These are phyloP conservation scores for Gentiana dahurica DNA, from an alignment of 257 asterid species.

Conservation along the genomic window DNA sequence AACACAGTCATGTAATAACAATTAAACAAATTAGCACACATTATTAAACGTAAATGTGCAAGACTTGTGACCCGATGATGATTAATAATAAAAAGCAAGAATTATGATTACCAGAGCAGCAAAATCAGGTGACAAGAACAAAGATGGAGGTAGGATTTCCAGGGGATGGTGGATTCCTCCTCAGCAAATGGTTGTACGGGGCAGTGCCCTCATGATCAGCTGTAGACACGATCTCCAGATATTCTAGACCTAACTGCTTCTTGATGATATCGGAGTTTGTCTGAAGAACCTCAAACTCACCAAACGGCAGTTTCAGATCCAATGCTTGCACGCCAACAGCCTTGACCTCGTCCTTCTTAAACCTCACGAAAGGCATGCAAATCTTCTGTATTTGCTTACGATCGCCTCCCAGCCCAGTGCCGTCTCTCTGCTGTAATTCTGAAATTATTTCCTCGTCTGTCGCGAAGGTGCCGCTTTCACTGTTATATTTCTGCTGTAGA, in stretches of 20 bases:
- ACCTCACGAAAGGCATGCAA: constrained; percentile 88
- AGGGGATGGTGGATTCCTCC: constrained; percentile 68
- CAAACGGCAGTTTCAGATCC: constrained; percentile 73
- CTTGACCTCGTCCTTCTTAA: constrained; percentile 72
- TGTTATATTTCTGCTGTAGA: constrained; percentile 46
- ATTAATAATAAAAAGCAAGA: no score
- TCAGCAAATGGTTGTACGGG: constrained; percentile 38
- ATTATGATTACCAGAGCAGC: no score
- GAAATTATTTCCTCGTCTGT: constrained; percentile 67
- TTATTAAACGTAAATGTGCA: no score
- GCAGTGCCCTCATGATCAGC: constrained; percentile 44
- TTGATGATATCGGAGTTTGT: constrained; percentile 43
- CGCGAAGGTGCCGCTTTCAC: constrained; percentile 39
- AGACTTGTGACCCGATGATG: no score
- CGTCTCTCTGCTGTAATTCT: constrained; percentile 52
- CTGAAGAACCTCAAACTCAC: constrained; percentile 66
- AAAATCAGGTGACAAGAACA: not conserved
- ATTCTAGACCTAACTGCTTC: constrained; percentile 75
- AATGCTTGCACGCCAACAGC: constrained; percentile 66
- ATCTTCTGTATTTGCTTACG: constrained; percentile 62
- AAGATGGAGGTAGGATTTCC: constrained; percentile 77
- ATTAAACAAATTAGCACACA: no score
- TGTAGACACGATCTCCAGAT: constrained; percentile 46
- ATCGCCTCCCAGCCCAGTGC: constrained; percentile 42
- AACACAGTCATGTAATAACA: no score